phyloP scores from a whole-genome alignment of 1,139 yeast genomes.

The Arxiozyma telluris region DNA sequence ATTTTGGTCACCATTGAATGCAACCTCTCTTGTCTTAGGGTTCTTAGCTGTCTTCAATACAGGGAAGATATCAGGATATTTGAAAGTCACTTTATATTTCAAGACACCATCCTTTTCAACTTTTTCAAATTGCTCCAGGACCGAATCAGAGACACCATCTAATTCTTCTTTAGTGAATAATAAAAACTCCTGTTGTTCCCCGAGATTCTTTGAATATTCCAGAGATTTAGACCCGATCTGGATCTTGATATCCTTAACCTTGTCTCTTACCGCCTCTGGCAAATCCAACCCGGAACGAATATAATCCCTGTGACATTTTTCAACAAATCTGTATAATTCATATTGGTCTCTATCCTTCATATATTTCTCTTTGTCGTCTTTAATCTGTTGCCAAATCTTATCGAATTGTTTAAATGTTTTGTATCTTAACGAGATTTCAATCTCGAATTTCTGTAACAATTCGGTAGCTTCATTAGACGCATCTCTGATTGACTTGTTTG shows the following conservation, averaged over 20 bases:
- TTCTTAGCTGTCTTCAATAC: conserved; percentile 60
- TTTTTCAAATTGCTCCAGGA: conserved; percentile 48
- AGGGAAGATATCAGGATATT: conserved; percentile 72
- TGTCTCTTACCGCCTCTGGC: conserved; percentile 44
- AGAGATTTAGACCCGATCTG: conserved; percentile 49
- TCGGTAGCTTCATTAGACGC: conserved; percentile 61
- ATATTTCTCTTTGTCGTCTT: conserved; percentile 28
- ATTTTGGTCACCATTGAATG: conserved; percentile 58
- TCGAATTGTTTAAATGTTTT: conserved; percentile 58
- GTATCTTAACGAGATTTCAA: conserved; percentile 57
- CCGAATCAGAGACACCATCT: conserved; percentile 63
- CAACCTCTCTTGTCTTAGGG: conserved; percentile 56
- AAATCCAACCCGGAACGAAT: conserved; percentile 62
- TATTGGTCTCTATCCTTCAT: conserved; percentile 32
- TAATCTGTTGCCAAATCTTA: conserved; percentile 36
- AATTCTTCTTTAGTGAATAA: conserved; percentile 56
- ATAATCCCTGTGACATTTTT: conserved; percentile 47
- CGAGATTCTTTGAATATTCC: conserved; percentile 54
- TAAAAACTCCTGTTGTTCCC: conserved; percentile 59
- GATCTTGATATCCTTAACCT: conserved; percentile 50
- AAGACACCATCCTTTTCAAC: conserved; percentile 36
- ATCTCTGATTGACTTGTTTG: conserved; percentile 53
- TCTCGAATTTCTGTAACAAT: conserved; percentile 43
- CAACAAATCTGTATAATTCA: conserved; percentile 50
- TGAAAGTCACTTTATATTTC: conserved; percentile 57